These are phyloP conservation scores for Tylopilus sp. DNA, from an alignment of 1,284 basidiomycete genomes.

Conservation along the genomic window DNA sequence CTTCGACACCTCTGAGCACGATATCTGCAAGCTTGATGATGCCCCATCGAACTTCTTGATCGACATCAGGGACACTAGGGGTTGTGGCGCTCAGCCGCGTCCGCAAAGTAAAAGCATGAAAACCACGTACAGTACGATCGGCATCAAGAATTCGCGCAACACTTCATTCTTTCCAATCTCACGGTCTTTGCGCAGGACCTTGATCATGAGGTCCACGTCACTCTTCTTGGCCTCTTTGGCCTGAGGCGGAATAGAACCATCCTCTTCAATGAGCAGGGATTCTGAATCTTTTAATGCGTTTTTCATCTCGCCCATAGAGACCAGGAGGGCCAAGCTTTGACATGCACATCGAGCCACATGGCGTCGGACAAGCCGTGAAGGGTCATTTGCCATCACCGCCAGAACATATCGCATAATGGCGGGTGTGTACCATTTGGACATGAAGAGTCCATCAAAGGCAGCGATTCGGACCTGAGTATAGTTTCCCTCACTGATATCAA, in stretches of 20 bases:
- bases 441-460: conserved; percentile 91
- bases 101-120: conserved; percentile 5
- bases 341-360: conserved; percentile 85
- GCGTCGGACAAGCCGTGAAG: conserved; percentile 78
- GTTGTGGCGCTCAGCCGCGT: conserved; percentile 5
- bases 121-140: conserved; percentile 68
- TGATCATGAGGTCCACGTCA: conserved; percentile 78
- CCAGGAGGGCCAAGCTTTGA: conserved; percentile 83
- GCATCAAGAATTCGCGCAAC: conserved; percentile 75
- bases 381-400: conserved; percentile 84
- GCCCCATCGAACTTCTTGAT: conserved; percentile 88
- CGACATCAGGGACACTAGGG: conserved; percentile 64
- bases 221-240: conserved; percentile 74
- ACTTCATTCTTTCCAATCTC: conserved; percentile 83
- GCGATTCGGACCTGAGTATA: conserved; percentile 87
- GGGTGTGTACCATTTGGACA: conserved; percentile 84
- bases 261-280: conserved; percentile 78
- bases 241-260: conserved; percentile 69
- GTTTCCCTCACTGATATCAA: conserved; percentile 75
- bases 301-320: conserved; percentile 89
- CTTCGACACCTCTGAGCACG: conserved; percentile 77
- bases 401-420: conserved; percentile 87
- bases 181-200: conserved; percentile 76
- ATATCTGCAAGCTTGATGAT: conserved; percentile 91
- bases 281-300: conserved; percentile 70